Evolutionary conservation across 306 rosid species (phyloP), one percentile per base, ranked within the genome.

Genomic region (Vachellia pachyceras): DNA sequence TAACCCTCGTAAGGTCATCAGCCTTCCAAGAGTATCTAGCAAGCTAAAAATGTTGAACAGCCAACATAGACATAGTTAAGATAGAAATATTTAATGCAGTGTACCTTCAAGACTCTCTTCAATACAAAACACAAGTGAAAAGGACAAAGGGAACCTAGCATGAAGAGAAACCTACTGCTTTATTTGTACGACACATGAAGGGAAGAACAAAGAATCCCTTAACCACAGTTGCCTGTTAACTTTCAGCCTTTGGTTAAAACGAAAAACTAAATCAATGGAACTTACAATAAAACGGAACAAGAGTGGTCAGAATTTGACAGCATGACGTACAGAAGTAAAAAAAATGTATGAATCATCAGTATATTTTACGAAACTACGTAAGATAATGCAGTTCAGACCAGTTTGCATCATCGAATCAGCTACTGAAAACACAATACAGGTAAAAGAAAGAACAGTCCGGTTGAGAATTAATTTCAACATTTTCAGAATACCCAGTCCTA

Each of bases 371-470:
- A 49, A 69, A 66, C 12, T 0, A 71, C 5, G 10, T 33, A 15
- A 72, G 57, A 69, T 73, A 63, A 65, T 46, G 61, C 60, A 72
- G 81, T 72, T 84, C 57, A 74, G 55, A 65, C 60, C 22, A 58
- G 8, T 33, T 10, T 14, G 18, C 68, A 55, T 12, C 42, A 6
- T 35, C 40, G 14, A 83, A 37, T 73, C 42, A 55, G 63, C 36
- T 37, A 78, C 23, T 40, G 71, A 1, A 9, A 64, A 20, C 54
- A 20, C 72, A 44, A 42, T 6, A 80, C 33, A 79, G 35, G 46
- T n/a, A 11, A 22, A 72, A 75, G 36, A 23, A 77, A 55, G 42
- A 80, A 46, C 23, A 72, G 8, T 9, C 73, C 61, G 29, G 69
- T 60, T 61, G 33, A 58, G 41, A 9, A 25, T 25, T 0, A 49